phyloP scores from a whole-genome alignment of 78 protist genomes.

The Isochrysis galbana region DNA sequence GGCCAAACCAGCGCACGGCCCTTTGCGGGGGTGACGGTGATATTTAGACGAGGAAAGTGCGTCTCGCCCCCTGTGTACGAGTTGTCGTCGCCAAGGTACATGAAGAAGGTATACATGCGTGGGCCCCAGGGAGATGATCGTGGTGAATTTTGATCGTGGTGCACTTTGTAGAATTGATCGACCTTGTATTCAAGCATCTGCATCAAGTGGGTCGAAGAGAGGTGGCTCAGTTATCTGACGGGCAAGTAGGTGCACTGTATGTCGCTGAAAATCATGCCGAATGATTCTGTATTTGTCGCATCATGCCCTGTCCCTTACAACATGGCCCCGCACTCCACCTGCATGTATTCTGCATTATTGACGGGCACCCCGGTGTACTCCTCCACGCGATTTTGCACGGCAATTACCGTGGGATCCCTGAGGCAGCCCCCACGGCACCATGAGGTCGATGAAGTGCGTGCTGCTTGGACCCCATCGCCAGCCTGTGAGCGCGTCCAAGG shows the following conservation, averaged over 20 bases:
- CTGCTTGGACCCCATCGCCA: conserved; percentile 1
- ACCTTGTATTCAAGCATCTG: neutral
- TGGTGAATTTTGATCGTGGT: conserved; percentile 17
- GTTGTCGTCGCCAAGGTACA: neutral
- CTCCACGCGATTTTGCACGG: neutral
- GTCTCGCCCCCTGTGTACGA: neutral
- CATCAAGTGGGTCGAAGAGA: too few relatives aligned
- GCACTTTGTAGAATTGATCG: neutral
- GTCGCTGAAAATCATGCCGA: too few relatives aligned
- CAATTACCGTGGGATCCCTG: neutral
- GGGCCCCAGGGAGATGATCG: conserved; percentile 18
- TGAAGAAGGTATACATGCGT: conserved; percentile 9
- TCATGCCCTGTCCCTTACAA: too few relatives aligned
- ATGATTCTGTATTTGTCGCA: too few relatives aligned
- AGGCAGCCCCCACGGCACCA: neutral
- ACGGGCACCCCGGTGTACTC: neutral
- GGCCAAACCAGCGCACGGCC: neutral
- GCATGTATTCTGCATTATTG: neutral
- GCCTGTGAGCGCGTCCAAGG: neutral
- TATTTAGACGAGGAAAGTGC: neutral
- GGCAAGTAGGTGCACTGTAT: too few relatives aligned
- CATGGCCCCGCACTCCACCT: too few relatives aligned
- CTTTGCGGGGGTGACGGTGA: neutral
- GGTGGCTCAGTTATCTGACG: too few relatives aligned
- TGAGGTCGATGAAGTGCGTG: neutral